Conservation (phyloP, 2,329 filamentous ascomycete species). For the Ceratocystis albifundus region DNA sequence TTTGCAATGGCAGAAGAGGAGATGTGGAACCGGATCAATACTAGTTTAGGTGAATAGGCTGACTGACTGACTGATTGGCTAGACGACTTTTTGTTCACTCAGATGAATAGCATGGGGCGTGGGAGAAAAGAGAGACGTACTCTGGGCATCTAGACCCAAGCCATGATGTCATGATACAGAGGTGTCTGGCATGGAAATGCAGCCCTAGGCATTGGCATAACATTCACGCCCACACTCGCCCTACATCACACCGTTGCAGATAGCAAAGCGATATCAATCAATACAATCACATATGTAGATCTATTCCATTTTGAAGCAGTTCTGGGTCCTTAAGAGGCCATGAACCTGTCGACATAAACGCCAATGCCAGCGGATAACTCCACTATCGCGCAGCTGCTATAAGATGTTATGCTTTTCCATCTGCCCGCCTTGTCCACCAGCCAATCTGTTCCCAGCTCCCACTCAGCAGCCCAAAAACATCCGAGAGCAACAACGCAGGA, state of each 20-base stretch:
- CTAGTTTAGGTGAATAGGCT: background rate
- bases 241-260: background rate
- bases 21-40: constrained; percentile 39
- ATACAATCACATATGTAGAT: background rate
- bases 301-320: background rate
- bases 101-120: background rate
- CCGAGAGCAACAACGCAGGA: too few relatives aligned
- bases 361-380: background rate
- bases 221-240: background rate
- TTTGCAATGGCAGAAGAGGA: constrained; percentile 48
- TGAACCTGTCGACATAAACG: too few relatives aligned
- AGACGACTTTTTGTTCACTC: too few relatives aligned
- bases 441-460: background rate
- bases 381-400: background rate
- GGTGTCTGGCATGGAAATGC: background rate
- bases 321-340: too few relatives aligned
- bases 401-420: background rate
- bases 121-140: background rate
- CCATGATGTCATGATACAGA: background rate
- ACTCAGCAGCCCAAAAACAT: constrained; percentile 1
- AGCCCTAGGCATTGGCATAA: background rate
- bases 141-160: background rate
- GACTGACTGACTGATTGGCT: background rate
- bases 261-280: background rate
- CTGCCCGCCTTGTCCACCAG: background rate